Percentiles rank a stretch among this genome's conserved stretches.
These are phyloP conservation scores for Carpinus fangiana DNA, from an alignment of 306 rosid genomes.

Conservation along the genomic window DNA sequence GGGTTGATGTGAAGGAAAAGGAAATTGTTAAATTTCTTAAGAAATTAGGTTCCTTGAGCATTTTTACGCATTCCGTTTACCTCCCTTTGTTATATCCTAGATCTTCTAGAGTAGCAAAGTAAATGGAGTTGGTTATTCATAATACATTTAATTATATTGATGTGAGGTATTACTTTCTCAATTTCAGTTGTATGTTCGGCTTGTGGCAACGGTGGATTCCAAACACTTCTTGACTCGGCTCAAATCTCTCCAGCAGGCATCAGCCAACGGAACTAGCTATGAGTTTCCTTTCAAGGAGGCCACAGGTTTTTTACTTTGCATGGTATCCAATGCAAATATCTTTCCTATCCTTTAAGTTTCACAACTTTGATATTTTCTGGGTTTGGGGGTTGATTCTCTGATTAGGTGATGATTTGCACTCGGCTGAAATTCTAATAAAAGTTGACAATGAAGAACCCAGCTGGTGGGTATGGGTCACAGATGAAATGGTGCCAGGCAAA, in stretches of 20 bases:
- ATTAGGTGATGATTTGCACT: slow-evolving; percentile 58
- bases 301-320: slow-evolving; percentile 50
- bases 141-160: background rate
- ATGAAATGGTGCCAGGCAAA: slow-evolving; percentile 58
- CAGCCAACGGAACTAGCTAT: slow-evolving; percentile 40
- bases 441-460: slow-evolving; percentile 68
- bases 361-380: slow-evolving; percentile 2
- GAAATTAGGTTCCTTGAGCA: background rate
- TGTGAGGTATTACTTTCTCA: background rate
- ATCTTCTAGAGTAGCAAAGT: background rate
- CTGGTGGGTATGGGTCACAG: slow-evolving; percentile 98
- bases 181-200: slow-evolving; percentile 66
- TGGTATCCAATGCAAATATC: background rate
- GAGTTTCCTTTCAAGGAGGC: slow-evolving; percentile 89
- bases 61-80: background rate
- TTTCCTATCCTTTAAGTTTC: slow-evolving; percentile 7
- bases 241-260: slow-evolving; percentile 54
- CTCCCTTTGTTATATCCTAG: background rate
- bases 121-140: background rate
- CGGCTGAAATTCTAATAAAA: slow-evolving; percentile 76
- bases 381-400: slow-evolving; percentile 11
- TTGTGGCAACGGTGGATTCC: slow-evolving; percentile 69
- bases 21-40: background rate
- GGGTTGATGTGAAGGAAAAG: background rate
- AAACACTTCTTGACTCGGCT: slow-evolving; percentile 65